Conservation (phyloP, 2,329 filamentous ascomycete species). For the Cadophora luteo-olivacea region DNA sequence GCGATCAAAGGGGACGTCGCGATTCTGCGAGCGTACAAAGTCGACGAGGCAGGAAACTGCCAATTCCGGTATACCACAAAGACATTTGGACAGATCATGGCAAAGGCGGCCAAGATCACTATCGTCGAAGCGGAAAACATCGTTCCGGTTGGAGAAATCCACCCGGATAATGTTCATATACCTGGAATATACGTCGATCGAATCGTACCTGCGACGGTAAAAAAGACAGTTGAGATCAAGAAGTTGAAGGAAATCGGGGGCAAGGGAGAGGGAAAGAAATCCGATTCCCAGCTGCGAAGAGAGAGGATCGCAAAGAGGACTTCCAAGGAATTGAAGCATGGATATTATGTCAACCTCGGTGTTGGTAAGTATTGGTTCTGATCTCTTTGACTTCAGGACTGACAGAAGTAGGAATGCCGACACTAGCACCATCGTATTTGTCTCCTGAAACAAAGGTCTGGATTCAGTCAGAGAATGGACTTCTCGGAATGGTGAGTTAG, state of each 20-base stretch:
- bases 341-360: slow-evolving; percentile 79
- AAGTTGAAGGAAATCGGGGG: slow-evolving; percentile 58
- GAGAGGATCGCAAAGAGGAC: slow-evolving; percentile 79
- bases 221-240: slow-evolving; percentile 75
- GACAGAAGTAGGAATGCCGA: slow-evolving; percentile 67
- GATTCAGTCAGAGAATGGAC: slow-evolving; percentile 87
- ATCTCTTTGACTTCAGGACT: not conserved
- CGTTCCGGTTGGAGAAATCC: slow-evolving; percentile 74
- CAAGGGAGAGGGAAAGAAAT: slow-evolving; percentile 41
- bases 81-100: slow-evolving; percentile 78
- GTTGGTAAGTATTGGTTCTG: slow-evolving; percentile 51
- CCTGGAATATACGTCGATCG: slow-evolving; percentile 85
- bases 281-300: slow-evolving; percentile 59
- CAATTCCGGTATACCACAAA: slow-evolving; percentile 80
- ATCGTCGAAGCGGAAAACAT: slow-evolving; percentile 89
- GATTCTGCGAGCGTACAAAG: slow-evolving; percentile 78
- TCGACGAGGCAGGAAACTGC: slow-evolving; percentile 78
- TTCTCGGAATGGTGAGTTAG: slow-evolving; percentile 68
- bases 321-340: slow-evolving; percentile 80
- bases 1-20: slow-evolving; percentile 79
- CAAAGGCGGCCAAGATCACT: slow-evolving; percentile 77
- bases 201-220: slow-evolving; percentile 74
- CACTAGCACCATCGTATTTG: slow-evolving; percentile 80
- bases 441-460: slow-evolving; percentile 74
- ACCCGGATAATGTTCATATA: slow-evolving; percentile 77